Conservation (phyloP, 1,139 yeast species). For the Scheffersomyces cryptocercus region DNA sequence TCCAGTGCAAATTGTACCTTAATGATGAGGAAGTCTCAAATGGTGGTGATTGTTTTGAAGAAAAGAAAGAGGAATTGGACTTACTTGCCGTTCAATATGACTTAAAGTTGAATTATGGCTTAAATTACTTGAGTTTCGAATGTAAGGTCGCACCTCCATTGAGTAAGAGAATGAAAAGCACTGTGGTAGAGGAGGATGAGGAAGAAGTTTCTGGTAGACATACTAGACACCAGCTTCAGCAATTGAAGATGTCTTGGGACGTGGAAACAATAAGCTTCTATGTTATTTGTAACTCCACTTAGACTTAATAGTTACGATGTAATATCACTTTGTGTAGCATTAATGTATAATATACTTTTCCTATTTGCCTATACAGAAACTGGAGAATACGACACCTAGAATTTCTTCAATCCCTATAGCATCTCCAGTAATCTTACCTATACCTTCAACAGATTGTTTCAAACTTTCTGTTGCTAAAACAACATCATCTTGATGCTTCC, state of each 20-base stretch:
- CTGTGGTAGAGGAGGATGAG: slow-evolving; percentile 21
- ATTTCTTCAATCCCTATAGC: slow-evolving; percentile 89
- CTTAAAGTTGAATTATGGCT: slow-evolving; percentile 48
- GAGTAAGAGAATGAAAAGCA: slow-evolving; percentile 33
- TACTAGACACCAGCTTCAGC: slow-evolving; percentile 51
- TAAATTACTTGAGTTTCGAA: slow-evolving; percentile 49
- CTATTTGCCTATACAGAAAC: slow-evolving; percentile 90
- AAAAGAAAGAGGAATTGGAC: slow-evolving; percentile 19
- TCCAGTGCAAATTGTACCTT: slow-evolving; percentile 44
- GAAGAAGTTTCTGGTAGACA: slow-evolving; percentile 39
- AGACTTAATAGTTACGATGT: not conserved
- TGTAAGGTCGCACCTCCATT: slow-evolving; percentile 46
- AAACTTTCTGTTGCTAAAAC: slow-evolving; percentile 82
- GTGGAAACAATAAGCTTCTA: slow-evolving; percentile 44
- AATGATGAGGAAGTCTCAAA: slow-evolving; percentile 51
- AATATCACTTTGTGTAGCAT: not conserved
- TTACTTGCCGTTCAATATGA: slow-evolving; percentile 46
- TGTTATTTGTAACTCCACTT: slow-evolving; percentile 16
- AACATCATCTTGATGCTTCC: slow-evolving; percentile 61
- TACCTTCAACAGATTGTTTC: slow-evolving; percentile 75
- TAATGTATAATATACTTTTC: not conserved
- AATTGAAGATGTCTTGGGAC: slow-evolving; percentile 50
- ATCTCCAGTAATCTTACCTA: slow-evolving; percentile 90
- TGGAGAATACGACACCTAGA: slow-evolving; percentile 85
- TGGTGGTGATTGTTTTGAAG: slow-evolving; percentile 40